Base-by-base conservation (phyloP, 345 rosid genomes). In the Brassica incana region DNA sequence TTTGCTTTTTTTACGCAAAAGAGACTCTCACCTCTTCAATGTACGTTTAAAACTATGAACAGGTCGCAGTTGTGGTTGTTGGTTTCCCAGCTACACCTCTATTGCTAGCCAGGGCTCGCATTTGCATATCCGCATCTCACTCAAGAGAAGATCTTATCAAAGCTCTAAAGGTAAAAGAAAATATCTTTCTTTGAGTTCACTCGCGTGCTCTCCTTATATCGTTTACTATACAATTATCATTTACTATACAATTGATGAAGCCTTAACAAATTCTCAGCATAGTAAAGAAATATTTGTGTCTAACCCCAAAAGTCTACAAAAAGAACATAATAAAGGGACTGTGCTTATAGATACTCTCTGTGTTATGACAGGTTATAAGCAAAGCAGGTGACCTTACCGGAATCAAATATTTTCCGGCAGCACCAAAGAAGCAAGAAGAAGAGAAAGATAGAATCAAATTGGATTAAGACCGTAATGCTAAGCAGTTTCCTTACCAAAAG, bases 321-420 rank as follows among this genome's bases (percentile, higher is more conserved):
- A n/a, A 50, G 15, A 50, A 15, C 20, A 15, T 12, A 32, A 2
- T 30, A 30, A 48, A 48, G 70, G 54, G 54, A 48, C 15, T 48
- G 52, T 45, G 6, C 54, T 48, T 48, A 48, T 12, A 48, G 54
- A 48, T 48, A 48, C 1, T 67, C n/a, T 11, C 10, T 2, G 5
- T 77, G 45, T 59, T 33, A 40, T 74, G 70, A 60, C 87, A 93
- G 98, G 94, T 90, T 36, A 86, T 93, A 73, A 90, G 94, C 80
- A 71, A 70, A 63, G 98, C 88, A 54, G 97, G 97, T 67, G 98
- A 93, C 50, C 82, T 90, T 25, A 88, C 91, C 20, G 94, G 97
- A 69, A 88, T 91, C 61, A 93, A 93, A 81, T 93, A 91, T 86
- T 91, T 91, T 82, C 97, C 94, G 0, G 90, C 90, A 18, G 98